Evolutionary conservation across 176 grass and related monocot genomes (phyloP), one percentile per base, ranked within the genome.

Genomic region (Neostapfia colusana): DNA sequence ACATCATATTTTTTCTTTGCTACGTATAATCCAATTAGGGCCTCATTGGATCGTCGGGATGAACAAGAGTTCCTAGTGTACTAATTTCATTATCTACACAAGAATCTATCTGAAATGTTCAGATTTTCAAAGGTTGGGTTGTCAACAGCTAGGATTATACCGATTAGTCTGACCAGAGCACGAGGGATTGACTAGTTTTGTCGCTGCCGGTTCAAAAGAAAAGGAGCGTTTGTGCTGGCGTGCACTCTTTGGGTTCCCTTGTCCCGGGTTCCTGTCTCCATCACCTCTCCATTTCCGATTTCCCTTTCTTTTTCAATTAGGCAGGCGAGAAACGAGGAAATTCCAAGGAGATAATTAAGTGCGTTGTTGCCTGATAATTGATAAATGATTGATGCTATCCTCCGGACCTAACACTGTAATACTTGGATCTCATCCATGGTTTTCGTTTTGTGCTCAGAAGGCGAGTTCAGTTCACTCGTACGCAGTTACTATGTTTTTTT

Each of bases 151-250:
- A 49, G 66, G 31, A 69, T 57, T 63, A 73, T 56, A 53, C 71
- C 7, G 18, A 68, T 49, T 34, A 36, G 6, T 86, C n/a, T 86
- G 84, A 82, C 72, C 65, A 17, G 25, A 13, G 44, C 25, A 75
- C 10, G 41, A 53, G 9, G 35, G 53, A 35, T 81, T 81, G 70
- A 81, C 77, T 10, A 48, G 6, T 55, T 53, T 54, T n/a, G 63
- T 76, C 44, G 69, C 59, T 10, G 40, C 20, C 45, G 42, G 42
- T n/a, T 48, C 41, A 4, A 59, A 58, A 68, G 42, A 77, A 78
- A 78, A 38, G 34, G 18, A 0, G 58, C 23, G 74, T 1, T 87
- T 83, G 74, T 62, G 79, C 85, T 87, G 49, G 85, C 85, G 79
- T 87, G 85, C 85, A 73, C 85, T 61, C 59, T 10, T 55, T 55